Percentiles rank a stretch among this genome's conserved stretches.
Conservation (phyloP, 148 eudicot genomes). For the Chenopodium formosanum region DNA sequence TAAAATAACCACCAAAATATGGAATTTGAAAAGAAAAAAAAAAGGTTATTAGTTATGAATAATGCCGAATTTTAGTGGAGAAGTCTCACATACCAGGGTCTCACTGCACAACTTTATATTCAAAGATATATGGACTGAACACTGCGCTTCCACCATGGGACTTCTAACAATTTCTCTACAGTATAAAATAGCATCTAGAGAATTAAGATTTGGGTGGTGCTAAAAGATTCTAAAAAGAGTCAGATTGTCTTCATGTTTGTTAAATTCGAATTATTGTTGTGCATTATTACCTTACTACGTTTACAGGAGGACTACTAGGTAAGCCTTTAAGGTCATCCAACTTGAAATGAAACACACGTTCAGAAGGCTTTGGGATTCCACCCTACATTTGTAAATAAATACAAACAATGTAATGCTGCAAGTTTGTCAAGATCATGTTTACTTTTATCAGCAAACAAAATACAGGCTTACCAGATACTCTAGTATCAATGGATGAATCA, state of each 20-base stretch:
- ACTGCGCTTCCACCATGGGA: slow-evolving; percentile 96
- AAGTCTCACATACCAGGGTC: slow-evolving; percentile 51
- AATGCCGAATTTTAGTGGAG: background rate
- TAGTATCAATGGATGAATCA: slow-evolving; percentile 60
- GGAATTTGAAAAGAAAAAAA: background rate
- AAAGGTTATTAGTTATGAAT: background rate
- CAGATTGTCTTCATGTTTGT: background rate
- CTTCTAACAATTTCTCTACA: slow-evolving; percentile 87
- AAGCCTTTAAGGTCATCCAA: slow-evolving; percentile 79
- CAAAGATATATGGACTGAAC: slow-evolving; percentile 84
- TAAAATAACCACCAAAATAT: background rate
- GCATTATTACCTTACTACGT: slow-evolving; percentile 47
- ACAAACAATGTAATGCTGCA: slow-evolving; percentile 7
- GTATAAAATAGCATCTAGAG: background rate
- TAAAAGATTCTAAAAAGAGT: background rate
- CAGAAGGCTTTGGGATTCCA: slow-evolving; percentile 74
- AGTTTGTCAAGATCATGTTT: background rate
- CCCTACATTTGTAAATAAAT: slow-evolving; percentile 45
- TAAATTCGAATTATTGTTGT: background rate
- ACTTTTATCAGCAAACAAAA: background rate
- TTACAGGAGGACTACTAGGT: slow-evolving; percentile 74
- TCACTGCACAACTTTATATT: slow-evolving; percentile 67
- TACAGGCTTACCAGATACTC: slow-evolving; percentile 67
- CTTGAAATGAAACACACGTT: slow-evolving; percentile 45
- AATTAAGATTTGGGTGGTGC: background rate